Evolutionary conservation across 257 asterid species (phyloP).

Genomic region (Catharanthus roseus): DNA sequence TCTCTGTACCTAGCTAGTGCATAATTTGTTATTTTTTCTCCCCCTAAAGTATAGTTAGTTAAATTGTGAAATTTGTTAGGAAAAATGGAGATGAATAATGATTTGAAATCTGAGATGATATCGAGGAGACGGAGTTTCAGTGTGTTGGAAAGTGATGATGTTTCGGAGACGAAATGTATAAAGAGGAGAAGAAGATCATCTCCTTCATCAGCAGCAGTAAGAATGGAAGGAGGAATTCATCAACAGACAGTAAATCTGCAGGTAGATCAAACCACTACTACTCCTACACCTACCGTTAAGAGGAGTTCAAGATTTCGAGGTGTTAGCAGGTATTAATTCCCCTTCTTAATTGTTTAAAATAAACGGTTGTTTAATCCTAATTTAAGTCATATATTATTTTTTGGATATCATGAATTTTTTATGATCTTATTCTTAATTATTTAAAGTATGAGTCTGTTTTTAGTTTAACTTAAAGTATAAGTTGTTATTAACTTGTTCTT

Average conservation of each 20-base stretch:
- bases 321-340: conserved; percentile 55
- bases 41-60: too few relatives aligned
- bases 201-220: conserved; percentile 23
- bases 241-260: too few relatives aligned
- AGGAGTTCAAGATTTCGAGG: conserved; percentile 85
- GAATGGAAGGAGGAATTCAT: conserved; percentile 1
- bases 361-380: too few relatives aligned
- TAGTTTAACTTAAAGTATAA: too few relatives aligned
- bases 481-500: too few relatives aligned
- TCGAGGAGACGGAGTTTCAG: conserved; percentile 26
- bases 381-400: too few relatives aligned
- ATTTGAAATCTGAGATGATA: conserved; percentile 26
- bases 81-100: conserved; percentile 30
- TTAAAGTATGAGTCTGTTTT: too few relatives aligned
- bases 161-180: conserved; percentile 28
- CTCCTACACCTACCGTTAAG: conserved; percentile 32
- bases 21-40: too few relatives aligned
- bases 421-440: too few relatives aligned
- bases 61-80: too few relatives aligned
- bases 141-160: conserved; percentile 20
- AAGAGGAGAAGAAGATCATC: conserved; percentile 62
- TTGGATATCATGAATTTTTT: too few relatives aligned
- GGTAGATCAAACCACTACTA: conserved; percentile 23
- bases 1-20: conserved; percentile 6
- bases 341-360: too few relatives aligned